These are phyloP conservation scores for Dissophora ornata DNA, from an alignment of 192 early-diverging fungal species.

Conservation along the genomic window DNA sequence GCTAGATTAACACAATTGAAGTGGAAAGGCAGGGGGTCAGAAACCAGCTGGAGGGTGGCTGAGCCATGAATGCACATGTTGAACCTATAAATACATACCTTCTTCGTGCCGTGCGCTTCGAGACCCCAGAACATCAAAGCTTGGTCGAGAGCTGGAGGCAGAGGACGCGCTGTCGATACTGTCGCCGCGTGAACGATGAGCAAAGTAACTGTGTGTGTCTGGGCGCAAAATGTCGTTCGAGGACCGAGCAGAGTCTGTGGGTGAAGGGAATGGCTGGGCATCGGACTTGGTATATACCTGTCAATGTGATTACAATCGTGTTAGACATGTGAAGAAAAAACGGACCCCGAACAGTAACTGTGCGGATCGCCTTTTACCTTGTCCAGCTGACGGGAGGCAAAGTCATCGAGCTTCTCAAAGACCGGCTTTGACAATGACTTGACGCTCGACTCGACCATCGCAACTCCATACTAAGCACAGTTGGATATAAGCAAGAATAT, in stretches of 20 bases:
- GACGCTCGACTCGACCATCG: conserved; percentile 82
- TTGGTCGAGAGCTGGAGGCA: conserved; percentile 31
- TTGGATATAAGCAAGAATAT: too few species aligned
- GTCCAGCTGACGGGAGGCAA: conserved; percentile 82
- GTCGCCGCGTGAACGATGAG: conserved; percentile 40
- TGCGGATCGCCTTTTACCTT: too few species aligned
- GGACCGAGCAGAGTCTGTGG: conserved; percentile 52
- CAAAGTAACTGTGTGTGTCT: conserved; percentile 47
- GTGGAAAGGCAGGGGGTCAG: neutral
- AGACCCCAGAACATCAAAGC: conserved; percentile 42
- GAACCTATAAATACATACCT: too few species aligned
- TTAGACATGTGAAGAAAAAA: too few species aligned
- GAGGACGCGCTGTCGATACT: conserved; percentile 43
- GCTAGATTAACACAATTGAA: conserved; percentile 3
- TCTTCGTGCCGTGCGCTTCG: conserved; percentile 40
- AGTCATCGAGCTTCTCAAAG: conserved; percentile 79
- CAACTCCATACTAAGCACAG: conserved; percentile 66
- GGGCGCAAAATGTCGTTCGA: conserved; percentile 38
- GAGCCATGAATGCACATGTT: too few species aligned
- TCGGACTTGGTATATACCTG: conserved; percentile 42
- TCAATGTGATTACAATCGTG: too few species aligned
- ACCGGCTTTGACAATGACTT: conserved; percentile 79
- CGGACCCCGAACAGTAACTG: too few species aligned
- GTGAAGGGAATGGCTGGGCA: conserved; percentile 40
- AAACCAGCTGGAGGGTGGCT: too few species aligned